Conservation (phyloP, 192 early-diverging fungal genomes). For the Gaertneriomyces sp. region DNA sequence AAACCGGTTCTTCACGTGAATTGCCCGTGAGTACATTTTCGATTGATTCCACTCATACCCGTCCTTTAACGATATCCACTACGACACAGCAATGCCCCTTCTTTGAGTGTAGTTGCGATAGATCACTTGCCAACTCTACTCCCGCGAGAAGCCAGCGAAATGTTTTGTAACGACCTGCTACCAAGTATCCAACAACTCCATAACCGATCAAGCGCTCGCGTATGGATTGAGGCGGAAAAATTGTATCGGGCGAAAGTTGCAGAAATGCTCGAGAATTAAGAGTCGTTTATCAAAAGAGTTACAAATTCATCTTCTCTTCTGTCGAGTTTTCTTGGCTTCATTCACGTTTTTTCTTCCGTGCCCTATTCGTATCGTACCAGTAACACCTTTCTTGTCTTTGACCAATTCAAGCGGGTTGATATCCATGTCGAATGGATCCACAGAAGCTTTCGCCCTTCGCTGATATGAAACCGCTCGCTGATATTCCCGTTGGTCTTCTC, state of each 20-base stretch:
- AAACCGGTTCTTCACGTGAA: slow-evolving; percentile 75
- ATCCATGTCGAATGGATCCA: slow-evolving; percentile 10
- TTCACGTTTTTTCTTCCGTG: slow-evolving; percentile 49
- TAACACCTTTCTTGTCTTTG: neutral
- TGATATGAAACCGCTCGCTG: slow-evolving; percentile 37
- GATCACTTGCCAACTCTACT: slow-evolving; percentile 95
- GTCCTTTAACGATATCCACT: neutral
- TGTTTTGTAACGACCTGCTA: slow-evolving; percentile 81
- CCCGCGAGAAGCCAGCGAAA: slow-evolving; percentile 86
- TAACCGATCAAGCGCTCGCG: slow-evolving; percentile 56
- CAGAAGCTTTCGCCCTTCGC: neutral
- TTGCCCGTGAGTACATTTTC: slow-evolving; percentile 37
- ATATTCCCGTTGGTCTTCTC: slow-evolving; percentile 91
- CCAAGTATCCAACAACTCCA: slow-evolving; percentile 68
- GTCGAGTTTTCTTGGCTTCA: slow-evolving; percentile 19
- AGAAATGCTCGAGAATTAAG: slow-evolving; percentile 11
- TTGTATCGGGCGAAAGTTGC: slow-evolving; percentile 78
- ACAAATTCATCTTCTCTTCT: slow-evolving; percentile 6
- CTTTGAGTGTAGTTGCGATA: slow-evolving; percentile 89
- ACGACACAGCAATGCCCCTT: slow-evolving; percentile 51
- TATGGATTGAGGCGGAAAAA: slow-evolving; percentile 76
- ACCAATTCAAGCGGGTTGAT: slow-evolving; percentile 11
- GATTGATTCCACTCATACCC: neutral
- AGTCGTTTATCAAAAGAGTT: neutral
- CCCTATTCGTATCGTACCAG: slow-evolving; percentile 32